Conservation (phyloP, 2,329 filamentous ascomycete genomes). For the Xylaria polymorpha region DNA sequence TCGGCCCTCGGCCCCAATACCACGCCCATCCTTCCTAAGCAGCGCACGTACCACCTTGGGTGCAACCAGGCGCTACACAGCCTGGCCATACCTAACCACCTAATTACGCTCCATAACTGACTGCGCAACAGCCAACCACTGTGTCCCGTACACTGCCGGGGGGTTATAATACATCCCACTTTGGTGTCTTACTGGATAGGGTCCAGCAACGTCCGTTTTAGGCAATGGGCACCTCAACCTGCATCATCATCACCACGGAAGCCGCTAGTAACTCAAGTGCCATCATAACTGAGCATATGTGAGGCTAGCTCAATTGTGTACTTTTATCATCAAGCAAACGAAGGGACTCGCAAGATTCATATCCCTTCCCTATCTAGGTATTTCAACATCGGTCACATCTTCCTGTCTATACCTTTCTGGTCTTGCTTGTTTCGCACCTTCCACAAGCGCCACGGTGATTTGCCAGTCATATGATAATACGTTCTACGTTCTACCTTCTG, state of each 20-base stretch:
- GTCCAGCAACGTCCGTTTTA: slow-evolving; percentile 35
- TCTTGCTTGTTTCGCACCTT: not conserved
- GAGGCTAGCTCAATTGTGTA: slow-evolving; percentile 14
- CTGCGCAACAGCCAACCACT: slow-evolving; percentile 5
- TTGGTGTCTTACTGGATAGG: slow-evolving; percentile 24
- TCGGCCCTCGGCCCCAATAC: slow-evolving; percentile 6
- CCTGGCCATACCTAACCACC: not conserved
- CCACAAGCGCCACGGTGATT: not conserved
- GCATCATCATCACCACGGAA: slow-evolving; percentile 27
- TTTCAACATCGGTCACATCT: not conserved
- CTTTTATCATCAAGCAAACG: slow-evolving; percentile 15
- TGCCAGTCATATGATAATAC: slow-evolving; percentile 5
- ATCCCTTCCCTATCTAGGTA: not conserved
- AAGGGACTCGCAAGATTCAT: not conserved
- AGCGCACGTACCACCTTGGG: slow-evolving; percentile 39
- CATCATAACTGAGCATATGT: slow-evolving; percentile 25
- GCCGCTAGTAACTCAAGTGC: slow-evolving; percentile 23
- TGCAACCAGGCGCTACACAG: slow-evolving; percentile 19
- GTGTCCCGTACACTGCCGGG: not conserved
- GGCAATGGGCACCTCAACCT: slow-evolving; percentile 35
- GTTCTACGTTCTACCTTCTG: not conserved
- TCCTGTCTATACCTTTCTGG: not conserved
- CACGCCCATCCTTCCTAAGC: not conserved
- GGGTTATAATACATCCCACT: slow-evolving; percentile 23
- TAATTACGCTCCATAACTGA: not conserved